phyloP scores from a whole-genome alignment of 2,329 filamentous ascomycete species.

The Clonostachys solani region DNA sequence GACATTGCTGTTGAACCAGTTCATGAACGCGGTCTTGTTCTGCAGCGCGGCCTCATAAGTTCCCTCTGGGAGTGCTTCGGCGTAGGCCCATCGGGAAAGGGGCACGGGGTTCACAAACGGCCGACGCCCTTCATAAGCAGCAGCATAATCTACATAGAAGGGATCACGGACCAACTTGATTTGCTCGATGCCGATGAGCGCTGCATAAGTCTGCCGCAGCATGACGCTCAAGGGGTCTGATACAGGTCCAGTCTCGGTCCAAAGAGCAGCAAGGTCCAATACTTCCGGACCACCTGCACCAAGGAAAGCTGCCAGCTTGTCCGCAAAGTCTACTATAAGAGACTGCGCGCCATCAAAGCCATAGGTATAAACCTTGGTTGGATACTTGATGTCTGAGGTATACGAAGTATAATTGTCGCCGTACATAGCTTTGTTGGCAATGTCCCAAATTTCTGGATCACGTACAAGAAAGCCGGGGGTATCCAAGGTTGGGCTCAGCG shows the following conservation, averaged over 20 bases:
- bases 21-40: slow-evolving; percentile 44
- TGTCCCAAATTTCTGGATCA: slow-evolving; percentile 25
- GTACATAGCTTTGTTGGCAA: slow-evolving; percentile 22
- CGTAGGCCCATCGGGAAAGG: slow-evolving; percentile 26
- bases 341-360: slow-evolving; percentile 13
- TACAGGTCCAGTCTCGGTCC: slow-evolving; percentile 14
- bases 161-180: slow-evolving; percentile 26
- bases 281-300: slow-evolving; percentile 8
- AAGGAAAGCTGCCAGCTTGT: slow-evolving; percentile 17
- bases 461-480: slow-evolving; percentile 37
- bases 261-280: slow-evolving; percentile 14
- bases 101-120: slow-evolving; percentile 30
- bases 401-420: slow-evolving; percentile 25
- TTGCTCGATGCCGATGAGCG: slow-evolving; percentile 30
- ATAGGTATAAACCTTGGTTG: slow-evolving; percentile 17
- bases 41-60: slow-evolving; percentile 29
- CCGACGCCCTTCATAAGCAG: slow-evolving; percentile 21
- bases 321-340: slow-evolving; percentile 12
- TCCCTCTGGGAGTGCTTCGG: slow-evolving; percentile 18
- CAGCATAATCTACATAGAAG: slow-evolving; percentile 32
- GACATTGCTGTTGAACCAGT: slow-evolving; percentile 40
- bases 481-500: slow-evolving; percentile 33
- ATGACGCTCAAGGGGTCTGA: slow-evolving; percentile 11
- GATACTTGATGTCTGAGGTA: slow-evolving; percentile 14
- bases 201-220: slow-evolving; percentile 25